Evolutionary conservation across 1,284 basidiomycete species (phyloP), one percentile per base, ranked within the genome.

Genomic region (Puccinia triticina): DNA sequence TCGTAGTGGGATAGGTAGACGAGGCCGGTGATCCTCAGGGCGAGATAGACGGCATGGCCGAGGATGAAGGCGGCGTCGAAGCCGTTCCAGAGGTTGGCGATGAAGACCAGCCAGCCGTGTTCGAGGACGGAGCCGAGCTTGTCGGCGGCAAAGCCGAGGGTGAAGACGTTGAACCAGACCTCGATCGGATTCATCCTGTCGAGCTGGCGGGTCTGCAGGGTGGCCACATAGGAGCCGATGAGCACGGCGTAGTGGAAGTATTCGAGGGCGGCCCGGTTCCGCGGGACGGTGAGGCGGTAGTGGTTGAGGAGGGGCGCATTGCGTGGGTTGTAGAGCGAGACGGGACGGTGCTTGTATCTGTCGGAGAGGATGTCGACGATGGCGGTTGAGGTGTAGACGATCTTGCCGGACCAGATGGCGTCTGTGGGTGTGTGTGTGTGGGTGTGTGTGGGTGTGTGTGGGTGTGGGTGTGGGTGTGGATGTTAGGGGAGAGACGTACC

Each of bases 301-400:
- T 88, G 88, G 82, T 88, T 87, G 32, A 88, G 85, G n/a, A 88
- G 57, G 4, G 88, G 88, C 0, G 88, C 87, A 71, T 86, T 85
- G 71, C 83, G 81, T 14, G 87, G 85, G 75, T 88, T 86, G 84
- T 88, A 88, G 34, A 88, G 85, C 82, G 85, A 85, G 66, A 88
- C 86, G 12, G 87, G 86, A 67, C 87, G 85, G 59, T 85, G 85
- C 84, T 88, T 88, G 85, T 87, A 88, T 71, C 86, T 86, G 79
- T 88, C 88, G n/a, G 85, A 85, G 32, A 87, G 76, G 46, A 87
- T 83, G 61, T 87, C 84, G 53, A 85, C 80, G 77, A 86, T 85
- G 64, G 82, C 82, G 18, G 84, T 84, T n/a, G 84, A 84, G 23
- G 83, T 83, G 82, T 87, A 87, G 14, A 85, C 85, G 67, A 87